Evolutionary conservation across 257 asterid genomes (phyloP).

Genomic region (Rhazya stricta): DNA sequence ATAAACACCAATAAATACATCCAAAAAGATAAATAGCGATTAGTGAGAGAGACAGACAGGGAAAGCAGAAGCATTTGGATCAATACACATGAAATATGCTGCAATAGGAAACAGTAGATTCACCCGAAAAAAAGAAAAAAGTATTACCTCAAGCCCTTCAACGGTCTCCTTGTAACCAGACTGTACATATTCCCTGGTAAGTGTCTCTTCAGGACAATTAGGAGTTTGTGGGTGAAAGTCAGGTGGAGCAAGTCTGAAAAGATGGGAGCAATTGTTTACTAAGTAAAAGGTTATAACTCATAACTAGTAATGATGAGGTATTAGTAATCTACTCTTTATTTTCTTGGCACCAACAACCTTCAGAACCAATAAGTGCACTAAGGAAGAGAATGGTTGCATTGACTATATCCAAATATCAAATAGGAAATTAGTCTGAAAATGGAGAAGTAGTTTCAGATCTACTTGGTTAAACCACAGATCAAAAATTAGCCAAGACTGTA

Average conservation of each 20-base stretch:
- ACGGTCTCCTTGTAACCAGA: conserved; percentile 85
- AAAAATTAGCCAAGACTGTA: background rate
- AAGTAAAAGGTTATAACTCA: conserved; percentile 4
- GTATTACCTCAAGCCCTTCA: conserved; percentile 87
- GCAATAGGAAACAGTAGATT: background rate
- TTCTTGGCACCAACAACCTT: background rate
- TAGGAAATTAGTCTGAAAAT: background rate
- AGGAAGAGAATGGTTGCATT: background rate
- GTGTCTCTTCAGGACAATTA: conserved; percentile 89
- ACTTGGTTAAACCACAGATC: background rate
- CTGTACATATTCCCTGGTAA: conserved; percentile 73
- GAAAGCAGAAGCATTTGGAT: background rate
- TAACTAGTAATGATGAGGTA: conserved; percentile 3
- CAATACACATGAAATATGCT: background rate
- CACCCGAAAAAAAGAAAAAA: background rate
- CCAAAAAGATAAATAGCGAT: conserved; percentile 6
- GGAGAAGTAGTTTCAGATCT: background rate
- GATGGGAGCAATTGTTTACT: conserved; percentile 13
- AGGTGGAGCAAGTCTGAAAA: conserved; percentile 89
- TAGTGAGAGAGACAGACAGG: background rate
- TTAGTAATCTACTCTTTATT: background rate
- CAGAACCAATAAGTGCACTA: background rate
- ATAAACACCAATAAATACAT: conserved; percentile 19
- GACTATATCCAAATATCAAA: background rate
- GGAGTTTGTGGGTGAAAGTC: conserved; percentile 86